A percentile compares a stretch with the other conserved stretches of the same genome.
These are phyloP conservation scores for Pythium grandisporangium DNA, from an alignment of 352 stramenopile genomes.

Conservation along the genomic window DNA sequence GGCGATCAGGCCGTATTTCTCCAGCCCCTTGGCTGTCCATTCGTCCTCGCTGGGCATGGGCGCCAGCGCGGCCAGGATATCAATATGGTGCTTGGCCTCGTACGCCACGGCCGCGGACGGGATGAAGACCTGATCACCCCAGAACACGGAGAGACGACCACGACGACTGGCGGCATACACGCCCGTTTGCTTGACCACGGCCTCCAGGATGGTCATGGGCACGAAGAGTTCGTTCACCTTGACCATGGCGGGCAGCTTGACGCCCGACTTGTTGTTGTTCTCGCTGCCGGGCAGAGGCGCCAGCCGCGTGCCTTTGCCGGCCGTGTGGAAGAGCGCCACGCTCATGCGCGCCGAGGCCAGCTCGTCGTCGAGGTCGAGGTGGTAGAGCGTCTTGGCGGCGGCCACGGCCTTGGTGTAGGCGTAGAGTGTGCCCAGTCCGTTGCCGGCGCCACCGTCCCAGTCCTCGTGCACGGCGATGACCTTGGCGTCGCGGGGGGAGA, in stretches of 20 bases:
- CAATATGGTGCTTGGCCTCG: conserved; percentile 92
- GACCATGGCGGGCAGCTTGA: conserved; percentile 95
- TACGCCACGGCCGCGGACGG: conserved; percentile 90
- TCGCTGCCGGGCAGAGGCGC: conserved; percentile 94
- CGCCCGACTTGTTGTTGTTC: conserved; percentile 99
- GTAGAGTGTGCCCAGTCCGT: conserved; percentile 95
- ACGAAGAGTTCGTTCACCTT: conserved; percentile 80
- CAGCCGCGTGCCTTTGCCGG: conserved; percentile 96
- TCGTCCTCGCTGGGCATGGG: conserved; percentile 90
- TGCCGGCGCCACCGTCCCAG: conserved; percentile 94
- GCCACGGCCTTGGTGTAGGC: conserved; percentile 92
- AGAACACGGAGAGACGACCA: conserved; percentile 96
- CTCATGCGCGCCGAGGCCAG: conserved; percentile 76
- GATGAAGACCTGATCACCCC: conserved; percentile 98
- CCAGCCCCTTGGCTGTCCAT: conserved; percentile 93
- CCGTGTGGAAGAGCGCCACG: conserved; percentile 96
- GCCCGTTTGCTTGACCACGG: conserved; percentile 97
- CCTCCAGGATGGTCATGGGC: conserved; percentile 96
- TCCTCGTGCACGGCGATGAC: conserved; percentile 96
- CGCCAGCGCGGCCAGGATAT: conserved; percentile 95
- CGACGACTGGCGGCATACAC: conserved; percentile 93
- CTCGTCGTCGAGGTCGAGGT: conserved; percentile 75
- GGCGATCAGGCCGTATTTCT: conserved; percentile 98
- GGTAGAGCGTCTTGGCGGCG: conserved; percentile 81
- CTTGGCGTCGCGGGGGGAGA: conserved; percentile 82